Evolutionary conservation across 441 rosid species (phyloP), one percentile per base, ranked within the genome.

Genomic region (Jatropha multifida): DNA sequence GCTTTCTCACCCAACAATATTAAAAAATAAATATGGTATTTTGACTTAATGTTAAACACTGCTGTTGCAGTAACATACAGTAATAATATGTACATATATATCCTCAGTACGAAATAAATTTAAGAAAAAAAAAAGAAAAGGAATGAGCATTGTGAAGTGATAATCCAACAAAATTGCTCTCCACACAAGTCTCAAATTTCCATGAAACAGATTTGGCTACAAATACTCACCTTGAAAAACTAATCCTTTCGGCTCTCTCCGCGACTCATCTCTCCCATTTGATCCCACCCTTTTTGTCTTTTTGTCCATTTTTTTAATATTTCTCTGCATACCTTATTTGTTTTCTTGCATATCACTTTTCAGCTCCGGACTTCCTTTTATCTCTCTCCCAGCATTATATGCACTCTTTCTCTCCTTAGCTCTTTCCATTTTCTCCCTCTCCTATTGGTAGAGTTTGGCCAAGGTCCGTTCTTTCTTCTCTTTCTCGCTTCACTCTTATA

Each of bases 161-260:
- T 68, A 60, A 65, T 58, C 64, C 65, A 59, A 13, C n/a, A 55
- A 15, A 40, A 69, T 74, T 52, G 18, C 32, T 66, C 74, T 56
- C 51, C 72, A 70, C 72, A 69, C 69, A 62, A 69, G 64, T 79
- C 80, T 69, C 55, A 65, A 18, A 51, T 44, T 26, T 67, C 77
- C 23, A 67, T 23, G 74, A 82, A 79, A 56, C 79, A 37, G 70
- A 78, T 75, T 78, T 80, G 86, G 72, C 77, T 76, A 5, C 72
- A 62, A 74, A 32, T 81, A 2, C 81, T 59, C 55, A 40, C 82
- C 81, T 74, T 76, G 59, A 41, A 74, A 73, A 69, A 12, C 61
- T 71, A 83, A 79, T 77, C 77, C 83, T 7, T 49, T 4, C 27
- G 23, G 40, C 40, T 10, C 27, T 38, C 52, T 37, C 27, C 49